Conservation (phyloP, 2,329 filamentous ascomycete genomes). For the Davidsoniella neocaledoniae region DNA sequence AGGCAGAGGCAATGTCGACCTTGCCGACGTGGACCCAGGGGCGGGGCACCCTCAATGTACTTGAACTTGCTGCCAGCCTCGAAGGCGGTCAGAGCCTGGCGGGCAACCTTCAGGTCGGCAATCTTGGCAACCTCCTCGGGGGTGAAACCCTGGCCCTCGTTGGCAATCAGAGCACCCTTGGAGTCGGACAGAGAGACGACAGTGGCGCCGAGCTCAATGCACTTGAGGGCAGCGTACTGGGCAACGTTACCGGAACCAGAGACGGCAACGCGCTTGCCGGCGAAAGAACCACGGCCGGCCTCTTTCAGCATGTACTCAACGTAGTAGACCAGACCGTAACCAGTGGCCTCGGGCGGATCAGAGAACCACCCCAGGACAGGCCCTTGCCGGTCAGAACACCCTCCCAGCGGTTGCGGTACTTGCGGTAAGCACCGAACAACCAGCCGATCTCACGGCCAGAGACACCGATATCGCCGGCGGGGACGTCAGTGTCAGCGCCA, state of each 20-base stretch:
- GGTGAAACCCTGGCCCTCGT: conserved; percentile 53
- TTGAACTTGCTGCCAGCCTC: conserved; percentile 52
- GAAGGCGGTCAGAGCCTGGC: conserved; percentile 64
- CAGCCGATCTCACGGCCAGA: conserved; percentile 83
- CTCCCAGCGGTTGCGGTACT: conserved; percentile 78
- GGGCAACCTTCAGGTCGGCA: conserved; percentile 70
- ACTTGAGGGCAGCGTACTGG: conserved; percentile 92
- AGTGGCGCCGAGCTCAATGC: conserved; percentile 84
- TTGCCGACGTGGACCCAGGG: conserved; percentile 84
- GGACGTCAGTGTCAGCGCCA: conserved; percentile 87
- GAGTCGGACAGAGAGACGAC: conserved; percentile 91
- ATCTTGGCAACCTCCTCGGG: conserved; percentile 66
- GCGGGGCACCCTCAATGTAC: conserved; percentile 68
- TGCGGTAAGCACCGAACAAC: conserved; percentile 88
- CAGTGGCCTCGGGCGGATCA: conserved; percentile 93
- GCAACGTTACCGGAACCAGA: conserved; percentile 96
- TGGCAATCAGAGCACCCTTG: conserved; percentile 66
- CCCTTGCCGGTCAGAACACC: conserved; percentile 96
- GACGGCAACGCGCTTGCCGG: conserved; percentile 85
- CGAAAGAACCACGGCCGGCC: conserved; percentile 70
- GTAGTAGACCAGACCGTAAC: conserved; percentile 93
- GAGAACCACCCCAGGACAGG: conserved; percentile 73
- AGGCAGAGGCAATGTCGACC: conserved; percentile 85
- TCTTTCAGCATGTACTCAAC: conserved; percentile 90
- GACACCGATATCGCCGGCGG: conserved; percentile 93